Conservation (phyloP, 1,284 basidiomycete species). For the Thecaphora frezii region DNA sequence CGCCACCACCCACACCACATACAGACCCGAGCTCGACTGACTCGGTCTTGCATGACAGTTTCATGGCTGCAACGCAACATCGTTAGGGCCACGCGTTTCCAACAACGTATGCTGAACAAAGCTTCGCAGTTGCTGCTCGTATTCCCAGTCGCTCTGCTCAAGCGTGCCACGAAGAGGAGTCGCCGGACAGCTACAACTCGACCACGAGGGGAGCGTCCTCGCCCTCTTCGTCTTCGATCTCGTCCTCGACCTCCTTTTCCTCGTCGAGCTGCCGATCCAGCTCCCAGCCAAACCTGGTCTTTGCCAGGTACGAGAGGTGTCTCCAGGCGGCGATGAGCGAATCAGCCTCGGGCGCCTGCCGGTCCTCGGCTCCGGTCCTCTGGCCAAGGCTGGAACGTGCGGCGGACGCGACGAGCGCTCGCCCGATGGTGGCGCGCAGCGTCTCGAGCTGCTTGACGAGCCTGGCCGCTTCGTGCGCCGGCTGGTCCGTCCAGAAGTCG, state of each 20-base stretch:
- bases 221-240: conserved; percentile 24
- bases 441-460: conserved; percentile 14
- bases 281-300: conserved; percentile 15
- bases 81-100: no score
- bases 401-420: conserved; percentile 9
- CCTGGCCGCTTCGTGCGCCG: conserved; percentile 3
- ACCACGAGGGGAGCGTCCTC: conserved; percentile 37
- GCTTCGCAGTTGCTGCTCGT: no score
- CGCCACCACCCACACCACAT: no score
- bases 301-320: conserved; percentile 10
- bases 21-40: no score
- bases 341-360: not conserved
- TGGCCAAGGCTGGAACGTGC: not conserved
- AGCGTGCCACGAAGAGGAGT: conserved; percentile 21
- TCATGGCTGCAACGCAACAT: no score
- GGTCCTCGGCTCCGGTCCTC: no score
- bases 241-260: conserved; percentile 26
- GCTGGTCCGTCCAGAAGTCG: conserved; percentile 25
- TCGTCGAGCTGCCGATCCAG: conserved; percentile 25
- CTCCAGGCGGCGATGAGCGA: conserved; percentile 20
- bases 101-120: no score
- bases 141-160: no score
- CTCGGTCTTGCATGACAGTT: no score
- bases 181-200: conserved; percentile 22
- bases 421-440: conserved; percentile 18